These are phyloP conservation scores for Pistacia atlantica DNA, from an alignment of 345 rosid species.

Conservation along the genomic window DNA sequence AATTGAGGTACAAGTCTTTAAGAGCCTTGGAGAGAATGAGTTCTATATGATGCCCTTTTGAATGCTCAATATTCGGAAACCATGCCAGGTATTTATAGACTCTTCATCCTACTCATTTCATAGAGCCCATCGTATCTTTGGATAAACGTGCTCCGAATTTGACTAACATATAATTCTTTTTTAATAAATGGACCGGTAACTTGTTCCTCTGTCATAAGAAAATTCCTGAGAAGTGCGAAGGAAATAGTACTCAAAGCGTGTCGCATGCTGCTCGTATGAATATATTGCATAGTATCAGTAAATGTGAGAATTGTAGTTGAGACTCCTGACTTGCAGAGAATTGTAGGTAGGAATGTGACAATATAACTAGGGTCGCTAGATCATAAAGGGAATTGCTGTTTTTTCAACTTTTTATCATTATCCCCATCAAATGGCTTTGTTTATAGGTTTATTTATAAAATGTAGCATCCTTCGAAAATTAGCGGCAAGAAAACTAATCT, in stretches of 20 bases:
- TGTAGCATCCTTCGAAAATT: background rate
- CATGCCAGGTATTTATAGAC: background rate
- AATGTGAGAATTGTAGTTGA: slow-evolving; percentile 6
- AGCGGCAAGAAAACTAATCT: background rate
- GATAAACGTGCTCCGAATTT: background rate
- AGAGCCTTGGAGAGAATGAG: background rate
- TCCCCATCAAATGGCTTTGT: background rate
- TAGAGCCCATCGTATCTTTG: background rate
- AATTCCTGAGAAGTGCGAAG: too few relatives aligned
- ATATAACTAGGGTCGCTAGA: background rate
- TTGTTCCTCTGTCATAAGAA: too few relatives aligned
- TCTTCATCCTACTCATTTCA: background rate
- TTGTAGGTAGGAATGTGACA: background rate
- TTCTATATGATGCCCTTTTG: background rate
- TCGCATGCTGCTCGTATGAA: too few relatives aligned
- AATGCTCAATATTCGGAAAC: background rate
- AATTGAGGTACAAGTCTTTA: background rate
- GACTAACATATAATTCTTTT: background rate
- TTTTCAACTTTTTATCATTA: background rate
- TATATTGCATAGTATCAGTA: background rate
- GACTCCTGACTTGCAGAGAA: background rate
- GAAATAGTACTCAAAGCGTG: background rate
- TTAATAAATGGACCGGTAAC: too few relatives aligned
- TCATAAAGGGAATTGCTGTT: background rate
- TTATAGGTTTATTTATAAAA: background rate